Percentiles rank a stretch among this genome's conserved stretches.
These are phyloP conservation scores for Crithidia bombi DNA, from an alignment of 208 protist genomes.

Conservation along the genomic window DNA sequence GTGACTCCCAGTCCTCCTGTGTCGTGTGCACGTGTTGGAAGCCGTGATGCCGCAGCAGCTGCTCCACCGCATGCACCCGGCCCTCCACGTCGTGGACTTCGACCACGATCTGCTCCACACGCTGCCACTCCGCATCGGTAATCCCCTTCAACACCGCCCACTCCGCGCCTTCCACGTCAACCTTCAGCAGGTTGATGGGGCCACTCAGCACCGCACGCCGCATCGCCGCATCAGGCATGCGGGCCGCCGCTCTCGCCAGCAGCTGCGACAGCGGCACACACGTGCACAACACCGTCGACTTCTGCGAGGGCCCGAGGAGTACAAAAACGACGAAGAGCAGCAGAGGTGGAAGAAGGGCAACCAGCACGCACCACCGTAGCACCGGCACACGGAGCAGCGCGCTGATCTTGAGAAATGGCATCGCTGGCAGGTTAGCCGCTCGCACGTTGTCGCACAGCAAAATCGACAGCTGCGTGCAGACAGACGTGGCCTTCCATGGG, in stretches of 20 bases:
- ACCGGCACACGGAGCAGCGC: slow-evolving; percentile 21
- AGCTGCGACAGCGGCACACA: slow-evolving; percentile 28
- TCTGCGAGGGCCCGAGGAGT: slow-evolving; percentile 14
- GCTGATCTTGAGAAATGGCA: slow-evolving; percentile 22
- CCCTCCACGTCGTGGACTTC: slow-evolving; percentile 52
- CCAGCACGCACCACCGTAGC: slow-evolving; percentile 19
- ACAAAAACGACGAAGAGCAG: slow-evolving; percentile 28
- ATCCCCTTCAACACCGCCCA: slow-evolving; percentile 46
- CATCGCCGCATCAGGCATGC: slow-evolving; percentile 2
- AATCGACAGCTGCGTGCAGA: slow-evolving; percentile 24
- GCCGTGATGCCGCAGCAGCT: slow-evolving; percentile 32
- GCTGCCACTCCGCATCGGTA: slow-evolving; percentile 26
- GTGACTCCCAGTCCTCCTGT: slow-evolving; percentile 35
- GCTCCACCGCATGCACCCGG: slow-evolving; percentile 21
- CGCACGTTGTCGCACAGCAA: slow-evolving; percentile 27
- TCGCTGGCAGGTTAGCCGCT: slow-evolving; percentile 22
- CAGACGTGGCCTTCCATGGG: slow-evolving; percentile 17
- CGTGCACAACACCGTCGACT: slow-evolving; percentile 15
- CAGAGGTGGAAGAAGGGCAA: slow-evolving; percentile 17
- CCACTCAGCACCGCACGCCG: slow-evolving; percentile 3
- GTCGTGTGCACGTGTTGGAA: slow-evolving; percentile 29
- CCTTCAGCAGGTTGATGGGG: slow-evolving; percentile 49
- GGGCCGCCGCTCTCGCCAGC: slow-evolving; percentile 14
- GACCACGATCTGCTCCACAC: slow-evolving; percentile 46
- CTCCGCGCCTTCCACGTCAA: slow-evolving; percentile 56